Evolutionary conservation across 352 stramenopile genomes (phyloP), one percentile per base, ranked within the genome.

Genomic region (Pythium monospermum): DNA sequence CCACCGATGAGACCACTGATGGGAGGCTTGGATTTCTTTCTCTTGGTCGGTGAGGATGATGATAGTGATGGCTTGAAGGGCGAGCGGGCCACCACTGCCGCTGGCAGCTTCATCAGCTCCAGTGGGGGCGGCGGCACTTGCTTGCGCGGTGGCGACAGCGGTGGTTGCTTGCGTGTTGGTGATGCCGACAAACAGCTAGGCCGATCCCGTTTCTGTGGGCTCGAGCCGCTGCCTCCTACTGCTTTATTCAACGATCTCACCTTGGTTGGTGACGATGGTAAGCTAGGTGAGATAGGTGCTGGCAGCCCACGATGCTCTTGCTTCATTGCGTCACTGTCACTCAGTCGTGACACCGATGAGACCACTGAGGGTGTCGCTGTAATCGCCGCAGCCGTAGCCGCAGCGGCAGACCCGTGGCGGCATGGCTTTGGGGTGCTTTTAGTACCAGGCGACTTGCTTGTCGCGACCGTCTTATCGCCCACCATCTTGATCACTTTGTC

Each of bases 401-500:
- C 19, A n/a, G n/a, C n/a, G n/a, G n/a, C n/a, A n/a, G n/a, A n/a
- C n/a, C n/a, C n/a, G n/a, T 60, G 21, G 28, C n/a, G n/a, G n/a
- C n/a, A n/a, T n/a, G n/a, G n/a, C n/a, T n/a, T n/a, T n/a, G n/a
- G n/a, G n/a, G n/a, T n/a, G n/a, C n/a, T n/a, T n/a, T n/a, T n/a
- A n/a, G n/a, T n/a, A n/a, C n/a, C n/a, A n/a, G n/a, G n/a, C n/a
- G n/a, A n/a, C n/a, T n/a, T n/a, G n/a, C n/a, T 61, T 15, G 46
- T 52, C 15, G 53, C 36, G 21, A 61, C 54, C 2, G 46, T 61
- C 23, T 45, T 55, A 18, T 61, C 53, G 16, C 53, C 53, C 21
- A 40, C n/a, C 53, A 61, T 52, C 3, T 33, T 39, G 33, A 63
- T 57, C 23, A 51, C 27, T 28, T 63, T 63, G 32, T 57, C 47